Conservation (phyloP, 1,139 yeast genomes). For the Starmera stellimalicola region DNA sequence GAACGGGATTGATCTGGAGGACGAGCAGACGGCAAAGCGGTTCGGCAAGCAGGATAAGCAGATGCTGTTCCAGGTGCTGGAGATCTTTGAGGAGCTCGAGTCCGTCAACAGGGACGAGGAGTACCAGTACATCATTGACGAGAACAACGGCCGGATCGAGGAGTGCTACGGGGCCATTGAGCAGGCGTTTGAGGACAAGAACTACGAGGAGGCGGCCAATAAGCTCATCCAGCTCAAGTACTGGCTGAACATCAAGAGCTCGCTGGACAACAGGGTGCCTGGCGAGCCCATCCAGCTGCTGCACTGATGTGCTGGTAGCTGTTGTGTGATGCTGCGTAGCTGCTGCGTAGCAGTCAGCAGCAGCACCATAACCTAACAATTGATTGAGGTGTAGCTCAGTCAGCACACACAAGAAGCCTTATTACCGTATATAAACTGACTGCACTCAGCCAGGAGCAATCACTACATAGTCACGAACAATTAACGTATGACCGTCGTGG, state of each 20-base stretch:
- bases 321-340: too few species aligned
- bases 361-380: too few species aligned
- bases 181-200: constrained; percentile 26
- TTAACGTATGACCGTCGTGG: too few species aligned
- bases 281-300: constrained; percentile 58
- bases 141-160: constrained; percentile 20
- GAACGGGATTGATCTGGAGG: constrained; percentile 32
- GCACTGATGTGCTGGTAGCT: constrained; percentile 30
- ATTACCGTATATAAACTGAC: too few species aligned
- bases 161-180: constrained; percentile 27
- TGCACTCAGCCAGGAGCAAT: too few species aligned
- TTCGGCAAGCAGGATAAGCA: constrained; percentile 38
- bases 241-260: constrained; percentile 72
- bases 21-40: constrained; percentile 25
- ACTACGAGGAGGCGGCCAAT: constrained; percentile 49
- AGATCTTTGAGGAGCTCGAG: constrained; percentile 70
- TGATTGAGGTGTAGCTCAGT: too few species aligned
- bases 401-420: too few species aligned
- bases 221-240: constrained; percentile 71
- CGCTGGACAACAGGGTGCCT: constrained; percentile 71
- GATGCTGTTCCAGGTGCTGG: constrained; percentile 64
- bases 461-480: too few species aligned
- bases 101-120: constrained; percentile 33
- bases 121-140: constrained; percentile 16
- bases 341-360: too few species aligned